Evolutionary conservation across 148 eudicot species (phyloP).

Genomic region (Gaultheria prostrata): DNA sequence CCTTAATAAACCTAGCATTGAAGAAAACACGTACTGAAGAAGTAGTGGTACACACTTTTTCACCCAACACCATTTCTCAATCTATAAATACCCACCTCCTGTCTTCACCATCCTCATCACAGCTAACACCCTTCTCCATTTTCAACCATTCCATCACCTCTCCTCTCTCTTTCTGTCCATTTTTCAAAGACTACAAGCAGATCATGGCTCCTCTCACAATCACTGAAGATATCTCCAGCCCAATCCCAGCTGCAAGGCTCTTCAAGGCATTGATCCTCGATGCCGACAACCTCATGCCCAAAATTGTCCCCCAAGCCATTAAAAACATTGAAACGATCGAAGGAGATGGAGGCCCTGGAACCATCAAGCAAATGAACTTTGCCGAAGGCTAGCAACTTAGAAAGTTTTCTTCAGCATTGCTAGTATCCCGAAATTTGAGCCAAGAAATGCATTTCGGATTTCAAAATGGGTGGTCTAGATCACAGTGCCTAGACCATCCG

Average conservation of each 20-base stretch:
- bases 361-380: constrained; percentile 28
- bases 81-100: constrained; percentile 8
- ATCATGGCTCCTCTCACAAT: constrained; percentile 24
- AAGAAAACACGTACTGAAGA: neutral
- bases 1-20: neutral
- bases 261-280: constrained; percentile 35
- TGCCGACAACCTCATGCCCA: constrained; percentile 27
- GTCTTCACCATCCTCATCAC: constrained; percentile 3
- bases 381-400: constrained; percentile 21
- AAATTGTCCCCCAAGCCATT: constrained; percentile 23
- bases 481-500: neutral
- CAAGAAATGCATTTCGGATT: neutral
- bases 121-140: neutral
- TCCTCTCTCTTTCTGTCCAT: neutral
- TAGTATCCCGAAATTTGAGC: neutral
- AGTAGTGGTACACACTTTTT: neutral
- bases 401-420: no score
- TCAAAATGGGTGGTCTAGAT: neutral
- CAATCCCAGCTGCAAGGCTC: constrained; percentile 20
- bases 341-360: constrained; percentile 33
- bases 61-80: neutral
- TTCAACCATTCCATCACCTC: constrained; percentile 4
- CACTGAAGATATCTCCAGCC: constrained; percentile 18
- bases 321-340: constrained; percentile 25
- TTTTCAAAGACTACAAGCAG: neutral